Evolutionary conservation across 1,284 basidiomycete genomes (phyloP).

Genomic region (Trichosporon asahii): DNA sequence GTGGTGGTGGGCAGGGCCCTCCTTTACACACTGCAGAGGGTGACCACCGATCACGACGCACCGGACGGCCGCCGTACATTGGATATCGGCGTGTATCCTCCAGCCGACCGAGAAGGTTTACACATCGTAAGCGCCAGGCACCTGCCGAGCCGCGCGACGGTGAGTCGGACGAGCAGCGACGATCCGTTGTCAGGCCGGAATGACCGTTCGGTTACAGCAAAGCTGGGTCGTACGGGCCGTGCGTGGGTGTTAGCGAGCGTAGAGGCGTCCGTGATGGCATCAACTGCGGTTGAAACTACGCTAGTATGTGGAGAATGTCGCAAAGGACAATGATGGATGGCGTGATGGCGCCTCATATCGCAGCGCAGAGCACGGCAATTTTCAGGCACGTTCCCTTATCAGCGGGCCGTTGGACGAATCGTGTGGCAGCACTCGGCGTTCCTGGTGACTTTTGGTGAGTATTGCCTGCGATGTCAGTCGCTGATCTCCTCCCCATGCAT

Average conservation of each 20-base stretch:
- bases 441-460: background rate
- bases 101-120: background rate
- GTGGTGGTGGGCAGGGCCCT: no score
- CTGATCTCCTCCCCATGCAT: background rate
- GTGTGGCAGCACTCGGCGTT: background rate
- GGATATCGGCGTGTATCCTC: background rate
- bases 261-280: background rate
- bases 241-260: background rate
- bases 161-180: background rate
- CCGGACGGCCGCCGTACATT: background rate
- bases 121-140: background rate
- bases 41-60: slow-evolving; percentile 7
- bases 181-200: background rate
- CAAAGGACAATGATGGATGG: background rate
- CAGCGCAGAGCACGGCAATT: background rate
- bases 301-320: background rate
- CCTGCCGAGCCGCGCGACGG: background rate
- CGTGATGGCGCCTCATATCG: slow-evolving; percentile 6
- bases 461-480: background rate
- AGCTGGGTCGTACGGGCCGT: background rate
- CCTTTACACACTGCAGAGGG: background rate
- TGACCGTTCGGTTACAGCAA: background rate
- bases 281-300: background rate
- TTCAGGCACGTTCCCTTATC: slow-evolving; percentile 11
- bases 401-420: background rate